Evolutionary conservation across 192 early-diverging fungal genomes (phyloP).

Genomic region (Gigaspora rosea): DNA sequence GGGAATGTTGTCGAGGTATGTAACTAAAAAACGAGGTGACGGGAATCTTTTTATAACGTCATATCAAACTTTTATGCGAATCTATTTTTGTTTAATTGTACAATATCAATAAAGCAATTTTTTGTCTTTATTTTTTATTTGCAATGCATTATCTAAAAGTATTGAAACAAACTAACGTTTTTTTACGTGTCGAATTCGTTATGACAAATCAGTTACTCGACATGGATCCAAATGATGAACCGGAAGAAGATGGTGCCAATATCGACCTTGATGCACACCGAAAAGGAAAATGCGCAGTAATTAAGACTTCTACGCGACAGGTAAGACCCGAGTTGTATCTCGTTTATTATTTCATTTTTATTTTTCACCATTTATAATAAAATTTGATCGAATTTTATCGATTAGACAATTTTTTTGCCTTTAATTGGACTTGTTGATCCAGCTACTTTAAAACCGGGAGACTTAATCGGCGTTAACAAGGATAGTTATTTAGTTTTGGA

Average conservation of each 20-base stretch:
- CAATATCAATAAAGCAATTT: neutral
- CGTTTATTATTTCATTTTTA: neutral
- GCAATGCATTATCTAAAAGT: too few relatives aligned
- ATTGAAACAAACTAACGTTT: too few relatives aligned
- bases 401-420: conserved; percentile 92
- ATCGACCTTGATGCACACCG: conserved; percentile 90
- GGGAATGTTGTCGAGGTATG: conserved; percentile 93
- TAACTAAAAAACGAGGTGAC: neutral
- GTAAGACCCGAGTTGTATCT: conserved; percentile 41
- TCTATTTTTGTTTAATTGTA: too few relatives aligned
- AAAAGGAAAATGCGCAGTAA: conserved; percentile 96
- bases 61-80: too few relatives aligned
- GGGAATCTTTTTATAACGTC: neutral
- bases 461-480: conserved; percentile 98
- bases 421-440: conserved; percentile 95
- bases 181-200: too few relatives aligned
- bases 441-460: conserved; percentile 86
- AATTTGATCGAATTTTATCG: neutral
- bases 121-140: conserved; percentile 23
- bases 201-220: conserved; percentile 69
- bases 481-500: conserved; percentile 96
- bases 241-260: conserved; percentile 94
- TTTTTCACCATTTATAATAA: neutral
- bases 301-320: conserved; percentile 94
- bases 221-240: conserved; percentile 84